These are phyloP conservation scores for Dendrocalamus sinicus DNA, from an alignment of 176 grass and related monocot genomes.

Conservation along the genomic window DNA sequence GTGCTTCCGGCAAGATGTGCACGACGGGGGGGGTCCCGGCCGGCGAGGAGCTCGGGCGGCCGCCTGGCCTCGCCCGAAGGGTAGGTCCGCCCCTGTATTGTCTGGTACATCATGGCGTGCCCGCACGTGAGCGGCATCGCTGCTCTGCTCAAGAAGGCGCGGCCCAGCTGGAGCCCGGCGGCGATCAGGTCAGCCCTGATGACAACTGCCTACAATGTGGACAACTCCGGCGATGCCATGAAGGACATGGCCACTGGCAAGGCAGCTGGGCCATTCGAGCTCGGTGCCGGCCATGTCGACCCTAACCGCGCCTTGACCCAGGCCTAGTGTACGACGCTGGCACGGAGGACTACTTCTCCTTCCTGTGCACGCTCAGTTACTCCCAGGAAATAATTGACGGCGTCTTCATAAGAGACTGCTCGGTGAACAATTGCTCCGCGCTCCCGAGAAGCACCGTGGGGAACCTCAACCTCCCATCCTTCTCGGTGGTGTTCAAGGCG, in stretches of 20 bases:
- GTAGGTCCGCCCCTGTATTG: too few species aligned
- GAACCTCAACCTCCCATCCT: slow-evolving; percentile 61
- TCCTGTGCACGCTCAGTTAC: slow-evolving; percentile 57
- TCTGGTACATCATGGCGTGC: slow-evolving; percentile 97
- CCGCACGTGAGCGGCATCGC: slow-evolving; percentile 86
- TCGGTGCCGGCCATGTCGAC: slow-evolving; percentile 66
- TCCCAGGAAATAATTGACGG: too few species aligned
- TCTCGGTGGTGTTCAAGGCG: slow-evolving; percentile 41
- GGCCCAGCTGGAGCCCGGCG: slow-evolving; percentile 48
- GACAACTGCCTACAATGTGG: slow-evolving; percentile 62
- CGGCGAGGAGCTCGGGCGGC: too few species aligned
- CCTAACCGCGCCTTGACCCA: slow-evolving; percentile 50
- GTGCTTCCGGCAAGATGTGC: too few species aligned
- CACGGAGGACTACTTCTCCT: slow-evolving; percentile 56
- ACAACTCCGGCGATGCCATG: slow-evolving; percentile 47
- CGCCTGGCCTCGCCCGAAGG: too few species aligned
- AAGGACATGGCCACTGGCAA: slow-evolving; percentile 54
- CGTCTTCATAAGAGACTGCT: slow-evolving; percentile 26
- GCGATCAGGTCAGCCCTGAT: slow-evolving; percentile 58
- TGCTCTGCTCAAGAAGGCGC: slow-evolving; percentile 40
- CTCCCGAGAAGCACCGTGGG: slow-evolving; percentile 24
- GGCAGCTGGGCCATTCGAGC: slow-evolving; percentile 50
- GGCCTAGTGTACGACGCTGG: slow-evolving; percentile 58
- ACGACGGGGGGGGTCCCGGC: too few species aligned
- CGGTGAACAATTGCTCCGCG: slow-evolving; percentile 14